Conservation (phyloP, 2,329 filamentous ascomycete species). For the Claviceps sorghi region DNA sequence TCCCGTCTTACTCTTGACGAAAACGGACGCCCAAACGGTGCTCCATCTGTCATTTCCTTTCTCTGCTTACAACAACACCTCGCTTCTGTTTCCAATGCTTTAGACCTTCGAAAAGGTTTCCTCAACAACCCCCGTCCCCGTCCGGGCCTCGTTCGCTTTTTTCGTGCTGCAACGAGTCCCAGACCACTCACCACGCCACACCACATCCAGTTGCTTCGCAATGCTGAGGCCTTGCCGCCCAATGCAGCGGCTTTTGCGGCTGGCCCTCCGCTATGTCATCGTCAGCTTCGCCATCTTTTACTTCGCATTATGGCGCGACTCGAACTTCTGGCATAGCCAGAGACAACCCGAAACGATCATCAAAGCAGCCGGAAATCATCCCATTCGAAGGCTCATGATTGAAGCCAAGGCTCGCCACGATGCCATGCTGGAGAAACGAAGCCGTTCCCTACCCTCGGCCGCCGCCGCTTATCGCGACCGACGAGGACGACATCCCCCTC, state of each 20-base stretch:
- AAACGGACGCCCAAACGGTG: not conserved
- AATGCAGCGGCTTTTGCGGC: constrained; percentile 13
- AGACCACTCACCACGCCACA: not conserved
- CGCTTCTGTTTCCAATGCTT: not conserved
- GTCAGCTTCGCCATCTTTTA: constrained; percentile 12
- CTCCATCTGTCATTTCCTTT: not conserved
- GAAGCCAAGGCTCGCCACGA: constrained; percentile 30
- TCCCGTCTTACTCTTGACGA: not conserved
- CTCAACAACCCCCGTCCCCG: no score
- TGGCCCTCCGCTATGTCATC: constrained; percentile 16
- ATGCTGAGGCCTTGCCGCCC: constrained; percentile 5
- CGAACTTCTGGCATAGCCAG: constrained; percentile 13
- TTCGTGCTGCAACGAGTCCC: not conserved
- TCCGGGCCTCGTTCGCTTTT: not conserved
- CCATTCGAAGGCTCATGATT: constrained; percentile 35
- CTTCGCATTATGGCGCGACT: constrained; percentile 16
- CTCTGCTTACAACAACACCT: not conserved
- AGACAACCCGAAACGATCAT: constrained; percentile 8
- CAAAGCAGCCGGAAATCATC: constrained; percentile 22
- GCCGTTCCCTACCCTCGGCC: constrained; percentile 33
- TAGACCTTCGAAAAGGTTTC: not conserved
- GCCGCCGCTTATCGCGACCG: constrained; percentile 40
- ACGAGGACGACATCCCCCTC: constrained; percentile 46
- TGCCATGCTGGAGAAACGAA: constrained; percentile 27
- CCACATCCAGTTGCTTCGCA: not conserved